Conservation (phyloP, 228 moss, liverwort and hornwort genomes). For the Sphagnum magellanicum region DNA sequence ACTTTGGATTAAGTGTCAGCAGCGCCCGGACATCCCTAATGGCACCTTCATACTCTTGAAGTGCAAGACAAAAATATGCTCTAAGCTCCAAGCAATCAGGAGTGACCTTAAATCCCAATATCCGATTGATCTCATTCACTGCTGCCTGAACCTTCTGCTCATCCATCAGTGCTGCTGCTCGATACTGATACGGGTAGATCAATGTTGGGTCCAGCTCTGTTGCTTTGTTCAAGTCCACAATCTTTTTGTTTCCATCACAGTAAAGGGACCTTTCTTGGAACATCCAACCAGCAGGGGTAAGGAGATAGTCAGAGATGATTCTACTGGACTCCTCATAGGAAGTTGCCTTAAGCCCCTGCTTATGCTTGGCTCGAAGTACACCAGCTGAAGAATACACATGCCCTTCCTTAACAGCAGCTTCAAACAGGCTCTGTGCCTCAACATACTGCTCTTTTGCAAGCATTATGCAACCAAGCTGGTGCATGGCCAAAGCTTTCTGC, state of each 20-base stretch:
- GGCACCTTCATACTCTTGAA: conserved; percentile 97
- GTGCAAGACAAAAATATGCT: conserved; percentile 92
- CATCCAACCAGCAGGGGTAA: conserved; percentile 73
- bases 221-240: conserved; percentile 69
- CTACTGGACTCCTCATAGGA: conserved; percentile 67
- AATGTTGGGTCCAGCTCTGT: conserved; percentile 94
- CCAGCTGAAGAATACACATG: conserved; percentile 91
- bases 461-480: conserved; percentile 91
- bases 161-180: conserved; percentile 93
- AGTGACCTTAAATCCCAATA: conserved; percentile 96
- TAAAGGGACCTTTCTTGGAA: conserved; percentile 85
- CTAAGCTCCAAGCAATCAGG: conserved; percentile 92
- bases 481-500: conserved; percentile 79
- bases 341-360: conserved; percentile 52
- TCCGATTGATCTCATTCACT: conserved; percentile 80
- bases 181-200: conserved; percentile 85
- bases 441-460: conserved; percentile 65
- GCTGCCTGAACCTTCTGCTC: conserved; percentile 87
- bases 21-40: conserved; percentile 94
- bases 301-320: conserved; percentile 58
- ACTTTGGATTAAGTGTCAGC: conserved; percentile 85
- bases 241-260: conserved; percentile 68
- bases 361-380: conserved; percentile 71
- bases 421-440: conserved; percentile 67
- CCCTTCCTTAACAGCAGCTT: conserved; percentile 70